A percentile compares a stretch with the other conserved stretches of the same genome.
phyloP scores from a whole-genome alignment of 1,284 basidiomycete species.

The Cystobasidium slooffiae region DNA sequence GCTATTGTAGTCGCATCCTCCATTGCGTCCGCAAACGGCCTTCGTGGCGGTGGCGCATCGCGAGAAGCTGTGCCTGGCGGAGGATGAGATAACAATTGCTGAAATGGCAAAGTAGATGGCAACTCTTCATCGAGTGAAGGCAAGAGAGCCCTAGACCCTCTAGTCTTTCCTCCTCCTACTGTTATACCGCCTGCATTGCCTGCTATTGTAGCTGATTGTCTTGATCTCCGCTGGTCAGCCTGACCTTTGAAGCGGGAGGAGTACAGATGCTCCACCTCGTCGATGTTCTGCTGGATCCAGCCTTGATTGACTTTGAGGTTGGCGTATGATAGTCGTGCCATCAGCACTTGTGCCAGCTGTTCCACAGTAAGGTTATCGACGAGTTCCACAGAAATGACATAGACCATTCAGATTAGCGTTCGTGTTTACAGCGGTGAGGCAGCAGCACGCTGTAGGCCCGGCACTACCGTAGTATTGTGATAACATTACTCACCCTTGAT shows the following conservation, averaged over 20 bases:
- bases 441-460: too few relatives aligned
- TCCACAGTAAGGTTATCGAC: neutral
- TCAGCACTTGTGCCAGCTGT: constrained; percentile 25
- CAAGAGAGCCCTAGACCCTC: too few relatives aligned
- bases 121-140: too few relatives aligned
- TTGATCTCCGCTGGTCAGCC: neutral
- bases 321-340: constrained; percentile 40
- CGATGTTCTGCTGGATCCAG: constrained; percentile 38
- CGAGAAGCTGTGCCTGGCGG: neutral
- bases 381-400: neutral
- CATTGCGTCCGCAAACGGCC: constrained; percentile 1
- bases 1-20: neutral
- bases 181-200: too few relatives aligned
- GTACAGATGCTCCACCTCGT: constrained; percentile 45
- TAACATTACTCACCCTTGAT: constrained; percentile 14
- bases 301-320: constrained; percentile 41
- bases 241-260: constrained; percentile 32
- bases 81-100: neutral
- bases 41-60: neutral
- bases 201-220: neutral
- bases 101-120: too few relatives aligned
- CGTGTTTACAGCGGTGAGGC: too few relatives aligned
- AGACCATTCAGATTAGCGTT: neutral
- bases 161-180: too few relatives aligned
- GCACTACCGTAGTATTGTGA: too few relatives aligned